Evolutionary conservation across 352 stramenopile species (phyloP).

Genomic region (Pythium guiyangense): DNA sequence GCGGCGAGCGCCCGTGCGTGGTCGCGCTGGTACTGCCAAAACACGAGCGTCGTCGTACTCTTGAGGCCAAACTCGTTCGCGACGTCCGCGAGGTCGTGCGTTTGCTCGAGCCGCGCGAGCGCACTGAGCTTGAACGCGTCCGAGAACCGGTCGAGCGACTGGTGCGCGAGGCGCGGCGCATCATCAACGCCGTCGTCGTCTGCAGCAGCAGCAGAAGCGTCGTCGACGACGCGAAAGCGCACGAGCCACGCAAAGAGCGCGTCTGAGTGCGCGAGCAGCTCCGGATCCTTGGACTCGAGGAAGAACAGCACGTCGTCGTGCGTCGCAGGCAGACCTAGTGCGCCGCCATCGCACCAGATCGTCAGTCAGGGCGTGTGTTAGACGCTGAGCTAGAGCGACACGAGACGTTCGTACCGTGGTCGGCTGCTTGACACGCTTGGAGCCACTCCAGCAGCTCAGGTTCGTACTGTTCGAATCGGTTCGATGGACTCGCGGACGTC

Average conservation of each 20-base stretch:
- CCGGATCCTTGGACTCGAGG: slow-evolving; percentile 53
- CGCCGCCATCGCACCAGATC: not conserved
- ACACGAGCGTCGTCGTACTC: slow-evolving; percentile 54
- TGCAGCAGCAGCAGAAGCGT: slow-evolving; percentile 15
- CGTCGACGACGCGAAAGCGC: slow-evolving; percentile 33
- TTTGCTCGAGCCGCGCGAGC: slow-evolving; percentile 18
- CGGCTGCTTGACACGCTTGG: slow-evolving; percentile 26
- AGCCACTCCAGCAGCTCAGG: slow-evolving; percentile 54
- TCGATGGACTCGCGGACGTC: not conserved
- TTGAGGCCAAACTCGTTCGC: slow-evolving; percentile 47
- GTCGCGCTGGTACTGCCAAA: slow-evolving; percentile 37
- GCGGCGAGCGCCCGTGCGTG: not conserved
- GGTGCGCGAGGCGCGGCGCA: not conserved
- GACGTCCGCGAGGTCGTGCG: slow-evolving; percentile 24
- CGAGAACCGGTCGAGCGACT: slow-evolving; percentile 7
- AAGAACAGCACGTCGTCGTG: slow-evolving; percentile 66
- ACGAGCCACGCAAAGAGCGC: slow-evolving; percentile 61
- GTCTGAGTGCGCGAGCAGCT: slow-evolving; percentile 41
- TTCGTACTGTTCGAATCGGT: slow-evolving; percentile 31
- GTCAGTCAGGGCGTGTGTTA: not conserved
- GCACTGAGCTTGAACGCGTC: slow-evolving; percentile 13
- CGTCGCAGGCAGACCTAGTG: slow-evolving; percentile 14
- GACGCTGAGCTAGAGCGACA: not conserved
- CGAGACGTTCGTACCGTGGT: slow-evolving; percentile 9
- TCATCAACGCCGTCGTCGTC: not conserved